Evolutionary conservation across 768 basidiomycete genomes (phyloP), one percentile per base, ranked within the genome.

Genomic region (Hygrophorus pudorinus): DNA sequence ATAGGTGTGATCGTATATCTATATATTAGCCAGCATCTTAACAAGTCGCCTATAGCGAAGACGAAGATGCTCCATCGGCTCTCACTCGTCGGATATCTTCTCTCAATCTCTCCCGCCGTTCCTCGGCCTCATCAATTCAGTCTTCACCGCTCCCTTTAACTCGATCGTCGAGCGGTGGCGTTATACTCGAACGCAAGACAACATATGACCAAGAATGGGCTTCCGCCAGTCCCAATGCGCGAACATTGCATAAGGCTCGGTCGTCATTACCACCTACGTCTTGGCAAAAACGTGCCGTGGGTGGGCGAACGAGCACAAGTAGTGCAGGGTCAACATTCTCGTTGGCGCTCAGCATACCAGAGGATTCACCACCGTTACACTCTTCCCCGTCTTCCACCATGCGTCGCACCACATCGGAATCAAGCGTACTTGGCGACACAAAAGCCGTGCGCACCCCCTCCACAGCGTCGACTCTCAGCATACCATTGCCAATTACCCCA

Each of bases 11-110:
- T 14, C n/a, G 24, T n/a, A 36, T 10, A 40, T 44, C 34, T n/a
- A 31, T 14, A 16, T 16, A 12, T 13, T 21, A 28, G 28, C 35
- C 29, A 38, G 38, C 42, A 27, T 20, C 2, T 8, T 27, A 18
- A 17, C 28, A 21, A 12, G 24, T 16, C 24, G 10, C 56, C 42
- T 24, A 24, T 57, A 81, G 79, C 44, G 81, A 83, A 64, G 81
- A 83, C 58, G 81, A 84, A 65, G 78, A 81, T 46, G 79, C 81
- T 0, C 81, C 81, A 4, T 81, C 78, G 0, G 69, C 76, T 1
- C 69, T 84, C 10, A 83, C 81, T 0, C 67, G 72, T 8, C 76
- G 80, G 6, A 60, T 84, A 4, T 82, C 80, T 4, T 60, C 68
- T 0, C 70, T 82, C 41, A 72, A 73, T 51, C 63, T 81, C 13